Evolutionary conservation across 1,284 basidiomycete species (phyloP), one percentile per base, ranked within the genome.

Genomic region (Trametes versicolor): DNA sequence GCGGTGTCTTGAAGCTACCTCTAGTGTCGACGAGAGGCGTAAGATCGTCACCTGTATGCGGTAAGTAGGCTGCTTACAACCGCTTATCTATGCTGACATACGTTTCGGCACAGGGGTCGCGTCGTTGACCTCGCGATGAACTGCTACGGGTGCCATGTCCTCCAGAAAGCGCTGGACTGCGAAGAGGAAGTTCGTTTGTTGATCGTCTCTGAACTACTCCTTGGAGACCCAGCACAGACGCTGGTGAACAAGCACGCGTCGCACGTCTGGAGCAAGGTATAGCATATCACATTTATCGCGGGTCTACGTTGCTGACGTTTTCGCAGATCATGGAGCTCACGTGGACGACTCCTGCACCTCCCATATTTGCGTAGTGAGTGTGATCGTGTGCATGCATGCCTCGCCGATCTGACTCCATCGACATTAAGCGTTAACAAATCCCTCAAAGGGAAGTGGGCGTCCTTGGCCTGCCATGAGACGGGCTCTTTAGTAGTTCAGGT

Each of bases 151-250:
- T 94, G 93, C 56, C 92, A 94, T 71, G 93, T 94, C 37, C 81
- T 94, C 2, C 92, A 94, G 74, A 94, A 94, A 75, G 93, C 92
- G n/a, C 84, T 94, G 39, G 93, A 94, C 70, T 94, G 92, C 72
- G 92, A 94, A 70, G 92, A 94, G 76, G 92, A 94, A 60, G 88
- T 94, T 45, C 83, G 91, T 47, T 77, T 94, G 36, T 76, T 93
- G 60, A 92, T 94, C 64, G 93, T 94, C 34, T 91, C 90, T 1
- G 92, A 94, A 75, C 83, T 94, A 41, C 83, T 94, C 41, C 82
- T 89, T 21, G 90, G 91, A 0, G 92, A 94, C 73, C 92, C 92
- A 10, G 91, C 91, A 2, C 85, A 92, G 74, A 94, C 92, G 7
- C 81, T 94, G 25, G 89, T 94, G 13, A 94, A 94, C 75, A 94